Conservation (phyloP, 345 rosid species). For the Psidium friedrichsthalianum region DNA sequence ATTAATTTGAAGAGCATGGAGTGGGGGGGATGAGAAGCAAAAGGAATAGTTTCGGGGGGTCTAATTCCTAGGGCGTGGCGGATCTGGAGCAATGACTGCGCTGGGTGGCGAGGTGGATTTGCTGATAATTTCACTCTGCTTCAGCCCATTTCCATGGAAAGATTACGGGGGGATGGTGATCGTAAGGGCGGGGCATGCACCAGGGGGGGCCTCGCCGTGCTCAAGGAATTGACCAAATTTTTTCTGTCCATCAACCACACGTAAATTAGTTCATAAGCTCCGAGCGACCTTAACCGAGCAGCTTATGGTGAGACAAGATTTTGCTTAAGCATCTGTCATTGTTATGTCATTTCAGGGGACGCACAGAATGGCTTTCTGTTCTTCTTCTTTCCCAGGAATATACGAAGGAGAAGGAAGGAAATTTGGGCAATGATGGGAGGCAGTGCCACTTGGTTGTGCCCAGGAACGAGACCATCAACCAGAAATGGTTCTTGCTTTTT, state of each 20-base stretch:
- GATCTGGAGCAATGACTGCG: constrained; percentile 5
- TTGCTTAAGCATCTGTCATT: too few relatives aligned
- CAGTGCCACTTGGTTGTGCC: constrained; percentile 12
- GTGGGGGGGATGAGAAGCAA: neutral
- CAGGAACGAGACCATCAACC: neutral
- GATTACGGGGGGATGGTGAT: constrained; percentile 10
- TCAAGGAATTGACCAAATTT: neutral
- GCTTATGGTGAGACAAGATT: too few relatives aligned
- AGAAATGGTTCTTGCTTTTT: neutral
- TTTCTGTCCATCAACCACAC: too few relatives aligned
- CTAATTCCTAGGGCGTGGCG: constrained; percentile 1
- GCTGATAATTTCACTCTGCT: neutral
- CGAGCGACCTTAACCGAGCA: too few relatives aligned
- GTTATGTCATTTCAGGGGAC: too few relatives aligned
- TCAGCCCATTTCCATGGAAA: neutral
- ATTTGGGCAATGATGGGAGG: constrained; percentile 6
- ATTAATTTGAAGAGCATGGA: neutral
- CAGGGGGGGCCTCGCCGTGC: too few relatives aligned
- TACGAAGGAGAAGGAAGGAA: constrained; percentile 11
- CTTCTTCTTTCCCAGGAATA: constrained; percentile 5
- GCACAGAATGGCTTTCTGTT: too few relatives aligned
- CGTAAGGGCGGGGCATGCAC: too few relatives aligned
- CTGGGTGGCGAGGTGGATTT: neutral
- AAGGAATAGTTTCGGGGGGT: neutral
- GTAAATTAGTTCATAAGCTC: too few relatives aligned